Evolutionary conservation across 345 rosid species (phyloP).

Genomic region (Brassica rapa): DNA sequence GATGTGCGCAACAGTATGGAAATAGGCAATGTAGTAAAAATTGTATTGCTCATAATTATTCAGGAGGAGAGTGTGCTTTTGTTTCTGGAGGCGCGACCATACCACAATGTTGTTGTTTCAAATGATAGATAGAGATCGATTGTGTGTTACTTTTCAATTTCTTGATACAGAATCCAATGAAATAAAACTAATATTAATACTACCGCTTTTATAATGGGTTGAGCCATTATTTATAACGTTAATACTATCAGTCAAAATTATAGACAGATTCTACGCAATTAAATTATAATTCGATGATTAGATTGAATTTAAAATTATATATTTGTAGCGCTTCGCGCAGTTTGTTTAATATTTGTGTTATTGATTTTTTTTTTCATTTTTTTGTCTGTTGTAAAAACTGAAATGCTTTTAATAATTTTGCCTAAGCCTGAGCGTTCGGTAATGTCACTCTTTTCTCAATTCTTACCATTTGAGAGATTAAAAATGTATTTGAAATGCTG

Average conservation of each 20-base stretch:
- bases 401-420: conserved; percentile 39
- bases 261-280: no score
- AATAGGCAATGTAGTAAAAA: background rate
- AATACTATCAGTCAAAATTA: no score
- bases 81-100: background rate
- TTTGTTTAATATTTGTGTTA: conserved; percentile 14
- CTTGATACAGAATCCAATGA: background rate
- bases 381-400: no score
- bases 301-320: no score
- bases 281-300: no score
- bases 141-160: background rate
- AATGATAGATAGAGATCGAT: background rate
- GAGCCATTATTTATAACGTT: background rate
- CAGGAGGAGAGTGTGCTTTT: background rate
- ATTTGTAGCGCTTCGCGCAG: no score
- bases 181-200: background rate
- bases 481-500: background rate
- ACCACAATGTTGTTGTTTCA: background rate
- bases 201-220: background rate
- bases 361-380: no score
- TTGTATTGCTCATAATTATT: background rate
- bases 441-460: background rate
- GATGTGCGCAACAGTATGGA: background rate
- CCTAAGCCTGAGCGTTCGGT: conserved; percentile 42
- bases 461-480: background rate